Percentiles rank a stretch among this genome's conserved stretches.
These are phyloP conservation scores for Neocallimastix lanati DNA, from an alignment of 192 early-diverging fungal species.

Conservation along the genomic window DNA sequence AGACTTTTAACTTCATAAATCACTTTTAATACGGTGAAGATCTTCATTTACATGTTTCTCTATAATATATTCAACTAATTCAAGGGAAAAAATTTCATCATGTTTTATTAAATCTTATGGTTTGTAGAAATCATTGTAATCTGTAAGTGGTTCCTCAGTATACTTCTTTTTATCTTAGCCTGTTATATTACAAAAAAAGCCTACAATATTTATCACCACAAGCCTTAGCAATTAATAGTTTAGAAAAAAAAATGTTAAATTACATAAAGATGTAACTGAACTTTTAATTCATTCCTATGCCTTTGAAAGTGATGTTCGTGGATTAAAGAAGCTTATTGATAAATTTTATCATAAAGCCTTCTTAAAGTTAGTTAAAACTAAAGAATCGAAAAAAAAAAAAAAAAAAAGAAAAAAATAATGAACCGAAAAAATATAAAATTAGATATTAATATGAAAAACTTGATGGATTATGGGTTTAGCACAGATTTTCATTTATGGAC, in stretches of 20 bases:
- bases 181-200: too few relatives aligned
- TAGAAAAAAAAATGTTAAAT: constrained; percentile 47
- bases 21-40: neutral
- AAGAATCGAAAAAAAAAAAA: constrained; percentile 10
- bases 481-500: constrained; percentile 91
- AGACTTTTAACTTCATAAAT: neutral
- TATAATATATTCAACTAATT: neutral
- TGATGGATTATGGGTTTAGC: constrained; percentile 93
- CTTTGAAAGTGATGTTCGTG: constrained; percentile 90
- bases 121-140: neutral
- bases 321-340: constrained; percentile 96
- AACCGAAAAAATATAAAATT: constrained; percentile 19
- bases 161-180: neutral
- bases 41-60: neutral
- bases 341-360: constrained; percentile 96
- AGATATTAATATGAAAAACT: constrained; percentile 41
- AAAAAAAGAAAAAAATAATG: constrained; percentile 7
- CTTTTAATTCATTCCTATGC: constrained; percentile 77
- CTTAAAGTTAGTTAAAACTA: constrained; percentile 55
- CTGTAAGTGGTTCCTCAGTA: neutral
- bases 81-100: neutral
- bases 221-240: constrained; percentile 61
- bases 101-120: neutral
- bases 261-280: constrained; percentile 62
- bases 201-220: constrained; percentile 72